phyloP scores from a whole-genome alignment of 1,139 yeast species.

The Suhomyces ambrosiae region DNA sequence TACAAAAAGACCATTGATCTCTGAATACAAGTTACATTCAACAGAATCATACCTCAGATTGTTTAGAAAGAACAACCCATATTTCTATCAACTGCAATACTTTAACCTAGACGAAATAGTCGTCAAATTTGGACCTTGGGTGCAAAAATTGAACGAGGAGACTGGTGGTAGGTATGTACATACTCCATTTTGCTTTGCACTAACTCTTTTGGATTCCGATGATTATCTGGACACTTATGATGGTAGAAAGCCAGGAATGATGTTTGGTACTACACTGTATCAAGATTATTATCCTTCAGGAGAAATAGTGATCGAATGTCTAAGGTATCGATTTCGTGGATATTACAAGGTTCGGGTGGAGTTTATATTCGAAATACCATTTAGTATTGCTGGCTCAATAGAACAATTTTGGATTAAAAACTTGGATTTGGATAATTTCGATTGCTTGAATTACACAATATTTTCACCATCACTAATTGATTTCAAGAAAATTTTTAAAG shows the following conservation, averaged over 20 bases:
- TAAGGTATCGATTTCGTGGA: conserved; percentile 14
- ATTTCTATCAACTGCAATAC: conserved; percentile 11
- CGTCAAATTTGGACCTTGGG: conserved; percentile 17
- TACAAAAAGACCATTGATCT: background rate
- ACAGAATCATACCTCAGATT: conserved; percentile 12
- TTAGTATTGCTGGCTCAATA: conserved; percentile 11
- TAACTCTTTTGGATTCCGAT: conserved; percentile 10
- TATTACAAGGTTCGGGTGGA: conserved; percentile 13
- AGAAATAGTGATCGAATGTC: conserved; percentile 18
- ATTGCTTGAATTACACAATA: conserved; percentile 13
- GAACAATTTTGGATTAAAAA: conserved; percentile 12
- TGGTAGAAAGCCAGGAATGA: conserved; percentile 12
- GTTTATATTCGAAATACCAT: conserved; percentile 13
- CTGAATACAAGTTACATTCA: background rate
- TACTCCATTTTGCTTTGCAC: conserved; percentile 12
- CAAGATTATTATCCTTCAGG: conserved; percentile 17
- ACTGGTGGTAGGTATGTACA: conserved; percentile 13
- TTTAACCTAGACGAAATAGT: conserved; percentile 14
- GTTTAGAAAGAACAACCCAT: conserved; percentile 9
- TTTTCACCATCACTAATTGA: conserved; percentile 9
- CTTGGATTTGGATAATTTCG: conserved; percentile 8
- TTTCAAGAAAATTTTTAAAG: conserved; percentile 12
- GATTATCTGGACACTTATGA: background rate
- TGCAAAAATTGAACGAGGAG: conserved; percentile 13
- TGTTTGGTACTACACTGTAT: conserved; percentile 15